phyloP scores from a whole-genome alignment of 495 filamentous ascomycete species.

The Aspergillus bridgeri region DNA sequence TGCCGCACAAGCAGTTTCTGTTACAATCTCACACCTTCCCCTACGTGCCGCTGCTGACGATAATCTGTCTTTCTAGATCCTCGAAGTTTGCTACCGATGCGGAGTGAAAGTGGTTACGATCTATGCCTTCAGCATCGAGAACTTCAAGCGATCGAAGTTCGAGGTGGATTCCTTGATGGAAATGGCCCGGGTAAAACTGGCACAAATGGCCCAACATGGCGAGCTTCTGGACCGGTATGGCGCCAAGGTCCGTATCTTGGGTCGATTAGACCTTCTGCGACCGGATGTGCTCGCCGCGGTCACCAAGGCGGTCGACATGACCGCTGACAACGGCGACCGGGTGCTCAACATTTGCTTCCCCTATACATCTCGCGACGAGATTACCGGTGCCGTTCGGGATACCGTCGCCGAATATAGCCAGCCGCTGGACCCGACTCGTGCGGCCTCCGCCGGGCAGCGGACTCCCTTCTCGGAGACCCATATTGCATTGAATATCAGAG shows the following conservation, averaged over 20 bases:
- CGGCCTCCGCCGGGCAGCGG: conserved; percentile 36
- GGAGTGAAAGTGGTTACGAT: conserved; percentile 93
- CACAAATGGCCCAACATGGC: conserved; percentile 87
- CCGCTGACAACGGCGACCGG: conserved; percentile 73
- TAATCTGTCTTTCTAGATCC: conserved; percentile 52
- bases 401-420: conserved; percentile 81
- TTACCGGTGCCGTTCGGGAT: conserved; percentile 82
- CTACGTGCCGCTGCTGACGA: neutral
- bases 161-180: conserved; percentile 98
- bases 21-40: neutral
- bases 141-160: conserved; percentile 97
- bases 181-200: conserved; percentile 90
- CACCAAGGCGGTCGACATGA: conserved; percentile 77
- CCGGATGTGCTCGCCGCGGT: conserved; percentile 85
- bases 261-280: conserved; percentile 73
- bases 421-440: conserved; percentile 46
- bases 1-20: neutral
- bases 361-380: conserved; percentile 94
- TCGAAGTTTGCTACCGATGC: conserved; percentile 96
- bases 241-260: conserved; percentile 77
- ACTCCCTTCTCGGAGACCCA: conserved; percentile 80
- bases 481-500: conserved; percentile 77
- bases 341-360: conserved; percentile 96
- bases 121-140: conserved; percentile 98
- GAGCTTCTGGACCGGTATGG: conserved; percentile 92